Percentiles rank a stretch among this genome's conserved stretches.
Conservation (phyloP, 257 asterid genomes). For the Solanum ossicruentum region DNA sequence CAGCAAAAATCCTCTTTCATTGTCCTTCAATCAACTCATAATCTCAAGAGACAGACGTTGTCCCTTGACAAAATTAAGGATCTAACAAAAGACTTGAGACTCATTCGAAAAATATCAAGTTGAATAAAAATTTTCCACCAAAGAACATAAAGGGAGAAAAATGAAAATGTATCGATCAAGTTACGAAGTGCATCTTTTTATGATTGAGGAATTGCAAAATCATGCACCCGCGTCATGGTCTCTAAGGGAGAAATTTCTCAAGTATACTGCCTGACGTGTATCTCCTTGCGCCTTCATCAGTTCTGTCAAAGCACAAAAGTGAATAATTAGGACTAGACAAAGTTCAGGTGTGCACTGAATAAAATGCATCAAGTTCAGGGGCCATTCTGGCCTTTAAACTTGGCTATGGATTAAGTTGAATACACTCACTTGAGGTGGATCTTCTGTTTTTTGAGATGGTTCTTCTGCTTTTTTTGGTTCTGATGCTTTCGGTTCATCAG, state of each 20-base stretch:
- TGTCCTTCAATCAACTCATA: not conserved
- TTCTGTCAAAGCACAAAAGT: not conserved
- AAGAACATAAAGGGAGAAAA: not conserved
- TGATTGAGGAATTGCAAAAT: not conserved
- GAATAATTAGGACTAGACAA: not conserved
- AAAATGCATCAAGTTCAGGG: not conserved
- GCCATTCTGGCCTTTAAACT: not conserved
- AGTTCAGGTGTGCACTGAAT: not conserved
- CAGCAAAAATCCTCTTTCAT: not conserved
- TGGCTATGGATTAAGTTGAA: not conserved
- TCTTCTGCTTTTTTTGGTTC: constrained; percentile 6
- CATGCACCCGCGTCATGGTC: not conserved
- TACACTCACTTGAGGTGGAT: constrained; percentile 27
- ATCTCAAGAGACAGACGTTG: not conserved
- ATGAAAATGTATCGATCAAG: not conserved
- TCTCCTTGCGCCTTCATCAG: not conserved
- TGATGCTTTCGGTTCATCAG: constrained; percentile 34
- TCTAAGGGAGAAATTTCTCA: not conserved
- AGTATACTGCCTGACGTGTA: not conserved
- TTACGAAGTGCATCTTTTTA: not conserved
- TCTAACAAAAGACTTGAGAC: not conserved
- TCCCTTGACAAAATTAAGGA: not conserved
- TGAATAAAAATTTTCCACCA: not conserved
- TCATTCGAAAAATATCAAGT: not conserved
- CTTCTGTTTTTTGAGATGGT: not conserved